These are phyloP conservation scores for Moesziomyces antarcticus DNA, from an alignment of 1,284 basidiomycete genomes.

Conservation along the genomic window DNA sequence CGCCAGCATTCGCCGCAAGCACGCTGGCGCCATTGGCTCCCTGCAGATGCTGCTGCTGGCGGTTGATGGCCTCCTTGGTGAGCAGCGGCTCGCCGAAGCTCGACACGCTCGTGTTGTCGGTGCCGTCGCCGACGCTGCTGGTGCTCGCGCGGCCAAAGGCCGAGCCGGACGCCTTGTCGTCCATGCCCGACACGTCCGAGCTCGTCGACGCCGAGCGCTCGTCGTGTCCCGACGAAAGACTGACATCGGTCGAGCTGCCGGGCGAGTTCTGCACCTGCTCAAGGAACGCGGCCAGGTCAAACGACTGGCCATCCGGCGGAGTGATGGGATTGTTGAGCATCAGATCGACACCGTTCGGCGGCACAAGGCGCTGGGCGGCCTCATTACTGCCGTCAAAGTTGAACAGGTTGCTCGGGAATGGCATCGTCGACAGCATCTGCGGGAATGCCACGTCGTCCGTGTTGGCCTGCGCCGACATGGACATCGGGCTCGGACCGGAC, in stretches of 20 bases:
- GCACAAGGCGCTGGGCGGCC: conserved; percentile 22
- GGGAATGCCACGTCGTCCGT: conserved; percentile 39
- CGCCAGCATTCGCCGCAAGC: not conserved
- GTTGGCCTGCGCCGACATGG: conserved; percentile 2
- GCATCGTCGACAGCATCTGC: conserved; percentile 30
- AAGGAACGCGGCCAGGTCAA: conserved; percentile 50
- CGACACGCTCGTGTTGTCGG: conserved; percentile 40
- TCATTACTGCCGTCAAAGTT: conserved; percentile 16
- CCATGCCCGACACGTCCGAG: conserved; percentile 35
- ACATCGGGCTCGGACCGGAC: conserved; percentile 20
- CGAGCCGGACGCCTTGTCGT: conserved; percentile 24
- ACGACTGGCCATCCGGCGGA: conserved; percentile 46
- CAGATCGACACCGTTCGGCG: conserved; percentile 50
- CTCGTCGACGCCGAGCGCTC: conserved; percentile 25
- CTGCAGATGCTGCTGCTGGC: conserved; percentile 39
- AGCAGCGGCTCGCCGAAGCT: conserved; percentile 34
- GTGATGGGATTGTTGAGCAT: conserved; percentile 45
- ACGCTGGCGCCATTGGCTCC: not conserved
- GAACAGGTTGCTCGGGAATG: conserved; percentile 34
- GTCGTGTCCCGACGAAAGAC: conserved; percentile 32
- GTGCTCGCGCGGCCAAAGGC: conserved; percentile 21
- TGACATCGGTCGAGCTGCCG: conserved; percentile 42
- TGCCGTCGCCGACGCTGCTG: conserved; percentile 21
- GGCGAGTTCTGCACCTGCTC: conserved; percentile 54
- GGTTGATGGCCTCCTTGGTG: conserved; percentile 35